Conservation (phyloP, 257 asterid genomes). For the Rehmannia glutinosa region DNA sequence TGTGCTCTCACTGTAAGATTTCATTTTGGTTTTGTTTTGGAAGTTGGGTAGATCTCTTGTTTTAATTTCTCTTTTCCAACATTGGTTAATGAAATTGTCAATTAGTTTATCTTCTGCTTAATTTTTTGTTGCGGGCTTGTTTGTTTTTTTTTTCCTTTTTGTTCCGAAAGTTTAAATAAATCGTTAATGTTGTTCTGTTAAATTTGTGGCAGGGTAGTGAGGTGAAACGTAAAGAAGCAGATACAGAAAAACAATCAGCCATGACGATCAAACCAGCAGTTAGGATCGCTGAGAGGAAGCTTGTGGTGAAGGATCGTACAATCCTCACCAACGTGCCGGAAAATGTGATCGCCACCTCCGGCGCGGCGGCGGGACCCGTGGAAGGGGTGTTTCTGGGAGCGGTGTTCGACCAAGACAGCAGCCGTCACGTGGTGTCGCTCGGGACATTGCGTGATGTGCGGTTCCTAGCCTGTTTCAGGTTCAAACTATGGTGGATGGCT, state of each 20-base stretch:
- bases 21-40: too few relatives aligned
- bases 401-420: slow-evolving; percentile 35
- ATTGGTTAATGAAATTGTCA: background rate
- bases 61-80: background rate
- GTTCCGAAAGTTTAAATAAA: too few relatives aligned
- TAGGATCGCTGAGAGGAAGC: slow-evolving; percentile 36
- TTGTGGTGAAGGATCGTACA: slow-evolving; percentile 42
- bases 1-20: too few relatives aligned
- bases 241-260: background rate
- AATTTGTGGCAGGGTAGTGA: too few relatives aligned
- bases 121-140: too few relatives aligned
- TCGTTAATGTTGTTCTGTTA: too few relatives aligned
- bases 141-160: too few relatives aligned
- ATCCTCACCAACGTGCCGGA: slow-evolving; percentile 43
- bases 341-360: slow-evolving; percentile 45
- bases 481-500: slow-evolving; percentile 95
- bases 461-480: slow-evolving; percentile 78
- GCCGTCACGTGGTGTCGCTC: slow-evolving; percentile 39
- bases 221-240: background rate
- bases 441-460: slow-evolving; percentile 53
- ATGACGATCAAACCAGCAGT: slow-evolving; percentile 52
- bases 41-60: background rate
- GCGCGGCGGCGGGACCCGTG: slow-evolving; percentile 29
- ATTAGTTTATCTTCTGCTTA: too few relatives aligned
- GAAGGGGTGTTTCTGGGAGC: slow-evolving; percentile 49